A percentile compares a stretch with the other conserved stretches of the same genome.
Evolutionary conservation across 192 early-diverging fungal genomes (phyloP).

Genomic region (Kickxella alabastrina): DNA sequence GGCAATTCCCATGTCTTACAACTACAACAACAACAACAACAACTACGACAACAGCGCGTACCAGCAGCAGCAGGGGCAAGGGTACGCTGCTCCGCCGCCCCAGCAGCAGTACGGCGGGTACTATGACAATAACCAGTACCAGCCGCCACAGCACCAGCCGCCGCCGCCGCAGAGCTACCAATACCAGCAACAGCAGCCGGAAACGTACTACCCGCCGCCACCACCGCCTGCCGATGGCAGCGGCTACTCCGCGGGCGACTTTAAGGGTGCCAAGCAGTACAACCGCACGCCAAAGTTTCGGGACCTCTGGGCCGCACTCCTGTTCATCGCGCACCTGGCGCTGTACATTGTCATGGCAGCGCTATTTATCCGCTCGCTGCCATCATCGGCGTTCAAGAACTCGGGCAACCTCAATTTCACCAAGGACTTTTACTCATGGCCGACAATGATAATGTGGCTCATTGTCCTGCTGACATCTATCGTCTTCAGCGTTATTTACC

Average conservation of each 20-base stretch:
- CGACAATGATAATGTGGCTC: slow-evolving; percentile 53
- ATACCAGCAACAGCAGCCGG: slow-evolving; percentile 16
- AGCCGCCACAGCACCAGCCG: neutral
- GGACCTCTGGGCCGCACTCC: slow-evolving; percentile 50
- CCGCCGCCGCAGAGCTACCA: slow-evolving; percentile 8
- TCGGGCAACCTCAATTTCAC: slow-evolving; percentile 18
- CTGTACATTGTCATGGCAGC: slow-evolving; percentile 44
- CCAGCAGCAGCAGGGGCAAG: slow-evolving; percentile 2
- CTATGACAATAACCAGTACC: slow-evolving; percentile 16
- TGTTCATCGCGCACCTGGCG: slow-evolving; percentile 47
- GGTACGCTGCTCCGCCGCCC: slow-evolving; percentile 5
- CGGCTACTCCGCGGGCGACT: slow-evolving; percentile 15
- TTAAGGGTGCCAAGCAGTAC: slow-evolving; percentile 46
- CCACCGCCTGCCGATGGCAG: slow-evolving; percentile 7
- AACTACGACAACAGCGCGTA: slow-evolving; percentile 6
- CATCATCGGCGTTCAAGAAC: slow-evolving; percentile 41
- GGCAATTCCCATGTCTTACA: slow-evolving; percentile 17
- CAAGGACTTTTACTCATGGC: slow-evolving; percentile 50
- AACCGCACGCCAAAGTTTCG: slow-evolving; percentile 50
- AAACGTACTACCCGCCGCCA: slow-evolving; percentile 16
- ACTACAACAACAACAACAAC: slow-evolving; percentile 18
- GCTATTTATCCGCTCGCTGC: slow-evolving; percentile 43
- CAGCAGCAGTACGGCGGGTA: slow-evolving; percentile 10
- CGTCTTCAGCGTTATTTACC: slow-evolving; percentile 56
- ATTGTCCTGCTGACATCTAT: slow-evolving; percentile 48